phyloP scores from a whole-genome alignment of 768 basidiomycete genomes.

The Boletus speciosus region DNA sequence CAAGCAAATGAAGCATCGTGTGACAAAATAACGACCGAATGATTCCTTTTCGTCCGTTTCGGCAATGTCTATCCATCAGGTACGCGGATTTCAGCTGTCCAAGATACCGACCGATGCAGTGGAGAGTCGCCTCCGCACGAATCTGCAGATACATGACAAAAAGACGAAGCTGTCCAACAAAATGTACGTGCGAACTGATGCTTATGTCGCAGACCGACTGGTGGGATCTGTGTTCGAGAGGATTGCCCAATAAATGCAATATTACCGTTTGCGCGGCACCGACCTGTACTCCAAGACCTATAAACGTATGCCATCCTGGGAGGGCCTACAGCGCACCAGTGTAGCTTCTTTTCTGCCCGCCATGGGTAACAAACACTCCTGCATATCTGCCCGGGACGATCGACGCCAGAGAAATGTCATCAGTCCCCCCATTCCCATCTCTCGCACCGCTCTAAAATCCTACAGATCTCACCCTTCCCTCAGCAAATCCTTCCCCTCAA shows the following conservation, averaged over 20 bases:
- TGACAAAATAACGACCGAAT: not conserved
- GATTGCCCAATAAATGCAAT: not conserved
- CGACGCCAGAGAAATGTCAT: slow-evolving; percentile 4
- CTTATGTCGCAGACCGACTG: not conserved
- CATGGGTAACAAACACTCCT: slow-evolving; percentile 34
- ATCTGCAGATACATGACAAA: slow-evolving; percentile 4
- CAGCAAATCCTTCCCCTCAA: slow-evolving; percentile 35
- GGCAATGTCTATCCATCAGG: not conserved
- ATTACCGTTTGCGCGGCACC: not conserved
- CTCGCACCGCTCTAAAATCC: slow-evolving; percentile 41
- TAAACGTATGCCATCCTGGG: slow-evolving; percentile 11
- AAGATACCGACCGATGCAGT: not conserved
- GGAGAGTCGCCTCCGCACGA: not conserved
- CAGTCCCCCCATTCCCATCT: slow-evolving; percentile 11
- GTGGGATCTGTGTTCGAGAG: not conserved
- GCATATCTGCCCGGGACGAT: slow-evolving; percentile 9
- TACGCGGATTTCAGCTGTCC: not conserved
- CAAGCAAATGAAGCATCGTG: not conserved
- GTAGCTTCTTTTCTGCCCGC: not conserved
- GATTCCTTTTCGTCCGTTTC: not conserved
- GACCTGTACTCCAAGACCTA: slow-evolving; percentile 3
- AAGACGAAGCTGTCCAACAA: not conserved
- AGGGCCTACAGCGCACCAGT: not conserved
- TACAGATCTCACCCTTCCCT: slow-evolving; percentile 35
- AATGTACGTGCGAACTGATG: not conserved